phyloP scores from a whole-genome alignment of 192 early-diverging fungal species.

The Funneliformis geosporum region DNA sequence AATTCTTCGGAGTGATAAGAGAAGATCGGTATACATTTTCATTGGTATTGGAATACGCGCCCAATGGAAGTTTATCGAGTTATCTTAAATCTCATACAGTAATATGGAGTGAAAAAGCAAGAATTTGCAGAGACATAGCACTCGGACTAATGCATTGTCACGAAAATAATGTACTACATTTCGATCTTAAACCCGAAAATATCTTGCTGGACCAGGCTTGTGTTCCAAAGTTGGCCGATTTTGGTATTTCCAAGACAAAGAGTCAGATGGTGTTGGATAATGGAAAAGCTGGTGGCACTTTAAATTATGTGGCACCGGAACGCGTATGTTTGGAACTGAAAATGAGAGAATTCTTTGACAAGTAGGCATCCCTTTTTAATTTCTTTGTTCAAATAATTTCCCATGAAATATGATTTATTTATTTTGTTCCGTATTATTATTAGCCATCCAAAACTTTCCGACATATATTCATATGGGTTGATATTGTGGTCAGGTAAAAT shows the following conservation, averaged over 20 bases:
- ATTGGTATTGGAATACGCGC: constrained; percentile 26
- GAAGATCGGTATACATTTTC: constrained; percentile 21
- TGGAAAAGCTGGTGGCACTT: constrained; percentile 22
- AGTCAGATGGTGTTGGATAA: constrained; percentile 23
- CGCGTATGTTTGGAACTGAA: constrained; percentile 9
- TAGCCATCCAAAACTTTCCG: constrained; percentile 26
- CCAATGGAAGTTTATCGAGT: constrained; percentile 27
- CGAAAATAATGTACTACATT: constrained; percentile 25
- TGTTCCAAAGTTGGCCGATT: constrained; percentile 28
- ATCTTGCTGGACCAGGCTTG: constrained; percentile 6
- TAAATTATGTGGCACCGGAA: constrained; percentile 31
- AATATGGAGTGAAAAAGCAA: constrained; percentile 3
- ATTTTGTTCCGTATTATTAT: background rate
- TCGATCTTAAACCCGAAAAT: constrained; percentile 31
- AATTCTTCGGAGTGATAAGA: constrained; percentile 27
- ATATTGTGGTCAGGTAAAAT: constrained; percentile 30
- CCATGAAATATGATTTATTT: background rate
- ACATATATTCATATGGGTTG: constrained; percentile 29
- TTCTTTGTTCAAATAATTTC: background rate
- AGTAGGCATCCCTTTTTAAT: background rate
- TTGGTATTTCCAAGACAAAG: constrained; percentile 25
- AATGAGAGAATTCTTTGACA: constrained; percentile 23
- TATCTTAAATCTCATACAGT: constrained; percentile 31
- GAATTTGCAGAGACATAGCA: constrained; percentile 16
- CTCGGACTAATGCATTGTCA: constrained; percentile 29